Conservation (phyloP, 768 basidiomycete species). For the Neoboletus magnificus region DNA sequence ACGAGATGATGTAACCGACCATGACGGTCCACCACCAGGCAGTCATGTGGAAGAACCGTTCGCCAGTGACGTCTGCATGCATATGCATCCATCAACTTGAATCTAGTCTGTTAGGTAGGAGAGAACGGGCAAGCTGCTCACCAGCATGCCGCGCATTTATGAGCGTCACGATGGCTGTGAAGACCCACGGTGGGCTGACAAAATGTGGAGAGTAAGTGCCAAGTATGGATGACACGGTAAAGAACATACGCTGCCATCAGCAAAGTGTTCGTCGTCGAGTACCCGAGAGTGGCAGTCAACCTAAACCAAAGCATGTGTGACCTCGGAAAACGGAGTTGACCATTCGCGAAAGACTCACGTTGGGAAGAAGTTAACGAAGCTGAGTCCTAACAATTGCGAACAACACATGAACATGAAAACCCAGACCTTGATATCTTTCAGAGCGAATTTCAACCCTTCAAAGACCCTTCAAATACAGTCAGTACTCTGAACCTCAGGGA, state of each 20-base stretch:
- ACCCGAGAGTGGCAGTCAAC: conserved; percentile 59
- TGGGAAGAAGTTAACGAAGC: conserved; percentile 61
- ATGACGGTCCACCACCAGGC: conserved; percentile 61
- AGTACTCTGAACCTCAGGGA: background rate
- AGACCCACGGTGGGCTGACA: conserved; percentile 58
- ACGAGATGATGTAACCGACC: conserved; percentile 56
- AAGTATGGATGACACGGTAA: background rate
- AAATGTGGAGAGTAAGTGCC: background rate
- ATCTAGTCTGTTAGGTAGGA: background rate
- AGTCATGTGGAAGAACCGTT: conserved; percentile 60
- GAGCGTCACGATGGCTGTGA: conserved; percentile 47
- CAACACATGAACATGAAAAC: conserved; percentile 54
- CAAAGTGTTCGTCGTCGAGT: conserved; percentile 55
- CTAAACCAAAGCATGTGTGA: conserved; percentile 25
- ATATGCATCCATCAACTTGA: background rate
- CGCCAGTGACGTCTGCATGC: conserved; percentile 50
- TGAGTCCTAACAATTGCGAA: conserved; percentile 53
- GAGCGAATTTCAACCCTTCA: conserved; percentile 42
- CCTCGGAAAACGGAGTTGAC: background rate
- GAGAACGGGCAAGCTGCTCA: conserved; percentile 11
- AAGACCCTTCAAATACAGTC: conserved; percentile 11
- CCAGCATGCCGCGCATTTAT: conserved; percentile 58
- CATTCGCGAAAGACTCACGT: conserved; percentile 32
- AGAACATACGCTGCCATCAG: conserved; percentile 54
- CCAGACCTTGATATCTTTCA: conserved; percentile 53